These are phyloP conservation scores for Anthracocystis panici-leucophaei DNA, from an alignment of 1,284 basidiomycete species.

Conservation along the genomic window DNA sequence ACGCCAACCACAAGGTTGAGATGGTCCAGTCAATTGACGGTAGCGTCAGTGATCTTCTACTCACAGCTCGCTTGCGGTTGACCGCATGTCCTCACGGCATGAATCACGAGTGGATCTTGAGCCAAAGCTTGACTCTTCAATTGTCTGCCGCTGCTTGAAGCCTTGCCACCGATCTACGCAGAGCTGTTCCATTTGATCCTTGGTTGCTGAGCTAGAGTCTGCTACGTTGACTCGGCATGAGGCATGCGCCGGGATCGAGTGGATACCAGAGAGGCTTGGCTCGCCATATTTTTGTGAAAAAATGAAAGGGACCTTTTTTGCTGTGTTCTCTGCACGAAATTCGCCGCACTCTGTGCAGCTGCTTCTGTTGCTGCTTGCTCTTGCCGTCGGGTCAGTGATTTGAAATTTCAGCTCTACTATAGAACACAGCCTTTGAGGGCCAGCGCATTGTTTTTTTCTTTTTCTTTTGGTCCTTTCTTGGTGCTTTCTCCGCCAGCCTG, in stretches of 20 bases:
- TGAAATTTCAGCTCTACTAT: background rate
- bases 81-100: slow-evolving; percentile 4
- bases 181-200: background rate
- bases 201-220: no score
- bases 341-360: slow-evolving; percentile 5
- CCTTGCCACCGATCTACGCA: background rate
- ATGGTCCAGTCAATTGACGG: no score
- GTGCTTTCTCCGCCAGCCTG: background rate
- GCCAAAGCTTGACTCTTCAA: background rate
- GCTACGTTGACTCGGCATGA: background rate
- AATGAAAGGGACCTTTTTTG: background rate
- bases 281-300: background rate
- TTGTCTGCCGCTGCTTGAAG: background rate
- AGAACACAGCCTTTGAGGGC: slow-evolving; percentile 4
- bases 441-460: background rate
- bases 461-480: background rate
- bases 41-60: slow-evolving; percentile 1
- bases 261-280: slow-evolving; percentile 6
- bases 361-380: slow-evolving; percentile 1
- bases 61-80: slow-evolving; percentile 1
- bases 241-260: slow-evolving; percentile 20
- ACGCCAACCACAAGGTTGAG: slow-evolving; percentile 1
- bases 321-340: slow-evolving; percentile 4
- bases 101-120: background rate
- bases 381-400: slow-evolving; percentile 1